These are phyloP conservation scores for Brasenia schreberi DNA, from an alignment of 164 flowering plant species.

Conservation along the genomic window DNA sequence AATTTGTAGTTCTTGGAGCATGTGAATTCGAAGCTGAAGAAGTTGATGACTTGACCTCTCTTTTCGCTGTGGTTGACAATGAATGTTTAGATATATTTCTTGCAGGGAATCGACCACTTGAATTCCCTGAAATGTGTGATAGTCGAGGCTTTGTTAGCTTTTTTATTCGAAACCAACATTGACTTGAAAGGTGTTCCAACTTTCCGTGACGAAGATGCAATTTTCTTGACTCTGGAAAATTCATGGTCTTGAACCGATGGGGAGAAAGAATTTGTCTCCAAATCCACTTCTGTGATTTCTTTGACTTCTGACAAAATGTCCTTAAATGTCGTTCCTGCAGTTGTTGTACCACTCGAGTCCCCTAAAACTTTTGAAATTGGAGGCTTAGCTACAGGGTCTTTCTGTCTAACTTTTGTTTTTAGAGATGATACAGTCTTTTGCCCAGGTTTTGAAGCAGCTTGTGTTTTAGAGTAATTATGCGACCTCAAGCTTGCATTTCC, in stretches of 20 bases:
- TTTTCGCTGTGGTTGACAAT: neutral
- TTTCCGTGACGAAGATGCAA: slow-evolving; percentile 10
- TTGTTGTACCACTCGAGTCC: neutral
- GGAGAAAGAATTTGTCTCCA: neutral
- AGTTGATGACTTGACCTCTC: neutral
- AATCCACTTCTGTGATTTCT: neutral
- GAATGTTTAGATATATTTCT: slow-evolving; percentile 5
- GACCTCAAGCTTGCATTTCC: neutral
- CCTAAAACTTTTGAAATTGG: neutral
- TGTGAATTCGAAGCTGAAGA: neutral
- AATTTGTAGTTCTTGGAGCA: neutral
- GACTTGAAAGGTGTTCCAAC: slow-evolving; percentile 6
- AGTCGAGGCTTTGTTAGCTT: slow-evolving; percentile 12
- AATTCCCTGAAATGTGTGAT: neutral
- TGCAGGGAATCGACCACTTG: neutral
- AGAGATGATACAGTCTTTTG: slow-evolving; percentile 5
- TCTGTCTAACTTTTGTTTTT: neutral
- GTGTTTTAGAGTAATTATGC: neutral
- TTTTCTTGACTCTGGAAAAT: slow-evolving; percentile 1
- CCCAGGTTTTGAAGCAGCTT: slow-evolving; percentile 3
- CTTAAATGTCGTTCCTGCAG: neutral
- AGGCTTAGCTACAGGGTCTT: neutral
- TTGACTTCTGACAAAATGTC: neutral
- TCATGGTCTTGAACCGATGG: neutral
- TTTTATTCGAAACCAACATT: slow-evolving; percentile 7